Base-by-base conservation (phyloP, 129 eudicot genomes). In the Artemisia tridentata region DNA sequence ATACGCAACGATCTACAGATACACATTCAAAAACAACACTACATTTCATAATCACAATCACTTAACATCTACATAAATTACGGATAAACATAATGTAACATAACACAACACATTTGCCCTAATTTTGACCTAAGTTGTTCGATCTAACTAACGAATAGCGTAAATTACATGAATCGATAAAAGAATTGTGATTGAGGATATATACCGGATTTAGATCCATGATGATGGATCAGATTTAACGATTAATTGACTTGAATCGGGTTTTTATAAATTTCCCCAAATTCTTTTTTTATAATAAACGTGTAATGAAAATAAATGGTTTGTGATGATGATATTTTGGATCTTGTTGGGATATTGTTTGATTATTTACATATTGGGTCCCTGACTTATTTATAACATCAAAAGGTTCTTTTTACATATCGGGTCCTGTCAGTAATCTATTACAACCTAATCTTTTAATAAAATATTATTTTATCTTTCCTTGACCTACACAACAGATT, bases 171-270 rank as follows among this genome's bases (percentile, higher is more conserved):
- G 56, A 48, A 23, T 5, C 20, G 3, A 14, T 23, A 15, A 16
- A 15, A 20, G 17, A 9, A 56, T 27, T 43, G 29, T 38, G 66
- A 18, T 17, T 62, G 48, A 10, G 27, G 43, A 50, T 46, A 61
- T 78, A 59, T 72, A 85, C 90, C 19, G 84, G 84, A 56, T 75
- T 85, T 69, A 77, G 86, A 82, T 85, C 90, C 90, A 85, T 85
- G 59, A 43, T 31, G 61, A 72, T 43, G 69, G 73, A 70, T 64
- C 52, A 65, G 45, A 29, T 17, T 51, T 31, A 68, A 19, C n/a
- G 75, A 43, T 59, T 34, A 53, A 70, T 64, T 71, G 27, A 47
- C 63, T 45, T 74, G 56, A 65, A 56, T 34, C 55, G 6, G 15
- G 49, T 19, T 38, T 60, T 48, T 65, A 65, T 65, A 54, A 67